phyloP scores from a whole-genome alignment of 345 rosid species.

The Laguncularia racemosa region DNA sequence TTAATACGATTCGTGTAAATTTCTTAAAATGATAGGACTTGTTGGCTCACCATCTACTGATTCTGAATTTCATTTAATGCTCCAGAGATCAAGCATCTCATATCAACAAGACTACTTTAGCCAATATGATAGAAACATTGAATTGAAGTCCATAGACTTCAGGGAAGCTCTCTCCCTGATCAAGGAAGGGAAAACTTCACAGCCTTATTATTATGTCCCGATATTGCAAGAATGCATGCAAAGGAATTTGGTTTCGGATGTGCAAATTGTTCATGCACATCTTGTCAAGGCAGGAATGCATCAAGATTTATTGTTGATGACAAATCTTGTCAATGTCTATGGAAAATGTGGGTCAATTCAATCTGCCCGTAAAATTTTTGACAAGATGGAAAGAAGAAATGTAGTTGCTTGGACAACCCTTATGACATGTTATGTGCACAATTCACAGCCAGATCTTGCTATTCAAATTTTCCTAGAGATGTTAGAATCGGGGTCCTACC shows the following conservation, averaged over 20 bases:
- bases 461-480: slow-evolving; percentile 27
- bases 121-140: slow-evolving; percentile 23
- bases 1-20: too few species aligned
- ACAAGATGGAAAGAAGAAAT: slow-evolving; percentile 22
- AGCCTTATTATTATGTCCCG: slow-evolving; percentile 32
- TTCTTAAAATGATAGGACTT: too few species aligned
- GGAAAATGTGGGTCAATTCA: slow-evolving; percentile 34
- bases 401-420: slow-evolving; percentile 38
- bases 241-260: slow-evolving; percentile 23
- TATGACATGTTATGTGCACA: slow-evolving; percentile 43
- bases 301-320: slow-evolving; percentile 23
- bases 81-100: slow-evolving; percentile 22
- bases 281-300: slow-evolving; percentile 35
- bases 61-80: slow-evolving; percentile 6
- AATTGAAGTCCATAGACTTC: slow-evolving; percentile 18
- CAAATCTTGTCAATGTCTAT: slow-evolving; percentile 43
- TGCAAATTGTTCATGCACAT: slow-evolving; percentile 37
- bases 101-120: slow-evolving; percentile 14
- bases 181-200: slow-evolving; percentile 16
- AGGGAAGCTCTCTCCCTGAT: slow-evolving; percentile 27
- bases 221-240: slow-evolving; percentile 39
- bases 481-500: slow-evolving; percentile 36
- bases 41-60: slow-evolving; percentile 6
- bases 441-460: slow-evolving; percentile 33
- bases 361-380: slow-evolving; percentile 31